Evolutionary conservation across 352 stramenopile genomes (phyloP).

Genomic region (Globisporangium middletonii): DNA sequence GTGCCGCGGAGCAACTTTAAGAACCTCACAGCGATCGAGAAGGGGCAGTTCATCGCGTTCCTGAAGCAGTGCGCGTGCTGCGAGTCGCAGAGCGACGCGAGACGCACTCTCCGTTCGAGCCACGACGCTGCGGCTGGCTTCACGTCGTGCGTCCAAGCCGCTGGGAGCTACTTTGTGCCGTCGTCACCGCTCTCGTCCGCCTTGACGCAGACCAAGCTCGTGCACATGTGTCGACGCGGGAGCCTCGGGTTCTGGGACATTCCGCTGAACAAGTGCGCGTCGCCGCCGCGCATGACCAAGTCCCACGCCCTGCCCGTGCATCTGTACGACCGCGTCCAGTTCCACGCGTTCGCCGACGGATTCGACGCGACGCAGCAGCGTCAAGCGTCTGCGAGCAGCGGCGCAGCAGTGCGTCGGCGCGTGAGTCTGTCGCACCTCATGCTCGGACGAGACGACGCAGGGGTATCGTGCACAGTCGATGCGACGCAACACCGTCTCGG

Average conservation of each 20-base stretch:
- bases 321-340: slow-evolving; percentile 21
- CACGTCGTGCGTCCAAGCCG: slow-evolving; percentile 35
- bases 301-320: slow-evolving; percentile 8
- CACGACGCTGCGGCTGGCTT: slow-evolving; percentile 22
- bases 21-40: slow-evolving; percentile 39
- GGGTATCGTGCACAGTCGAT: slow-evolving; percentile 27
- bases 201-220: slow-evolving; percentile 18
- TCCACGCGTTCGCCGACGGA: slow-evolving; percentile 24
- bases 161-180: slow-evolving; percentile 15
- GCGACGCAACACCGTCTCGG: slow-evolving; percentile 6
- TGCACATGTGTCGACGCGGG: slow-evolving; percentile 52
- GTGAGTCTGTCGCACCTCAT: slow-evolving; percentile 39
- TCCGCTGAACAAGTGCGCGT: slow-evolving; percentile 16
- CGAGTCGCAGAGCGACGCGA: not conserved
- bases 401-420: not conserved
- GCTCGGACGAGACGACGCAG: slow-evolving; percentile 28
- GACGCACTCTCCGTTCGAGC: not conserved
- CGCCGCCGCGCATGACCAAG: slow-evolving; percentile 17
- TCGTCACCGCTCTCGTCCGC: slow-evolving; percentile 10
- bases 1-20: slow-evolving; percentile 75
- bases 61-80: slow-evolving; percentile 61
- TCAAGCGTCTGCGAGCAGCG: not conserved
- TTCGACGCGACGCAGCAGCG: slow-evolving; percentile 7
- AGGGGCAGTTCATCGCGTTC: slow-evolving; percentile 41
- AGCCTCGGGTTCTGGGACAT: slow-evolving; percentile 52